Percentiles rank a stretch among this genome's conserved stretches.
phyloP scores from a whole-genome alignment of 1,284 basidiomycete species.

The Moesziomyces sp. region DNA sequence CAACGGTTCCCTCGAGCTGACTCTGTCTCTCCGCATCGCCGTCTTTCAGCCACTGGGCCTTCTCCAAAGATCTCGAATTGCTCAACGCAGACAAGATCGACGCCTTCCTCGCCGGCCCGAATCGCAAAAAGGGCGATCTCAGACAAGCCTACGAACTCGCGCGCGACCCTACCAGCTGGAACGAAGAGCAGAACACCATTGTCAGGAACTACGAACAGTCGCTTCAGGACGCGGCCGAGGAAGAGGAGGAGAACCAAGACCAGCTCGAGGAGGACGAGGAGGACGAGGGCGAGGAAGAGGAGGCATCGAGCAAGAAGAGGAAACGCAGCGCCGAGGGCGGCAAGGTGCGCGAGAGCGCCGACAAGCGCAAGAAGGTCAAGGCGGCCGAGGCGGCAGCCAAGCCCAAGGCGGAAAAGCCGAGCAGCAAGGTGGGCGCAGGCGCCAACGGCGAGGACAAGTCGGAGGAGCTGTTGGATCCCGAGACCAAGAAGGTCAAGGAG shows the following conservation, averaged over 20 bases:
- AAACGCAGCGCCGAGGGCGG: constrained; percentile 32
- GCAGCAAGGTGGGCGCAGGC: constrained; percentile 24
- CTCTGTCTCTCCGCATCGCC: constrained; percentile 9
- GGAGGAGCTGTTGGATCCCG: constrained; percentile 71
- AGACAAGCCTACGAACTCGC: constrained; percentile 84
- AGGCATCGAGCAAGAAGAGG: constrained; percentile 66
- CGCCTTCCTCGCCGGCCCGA: constrained; percentile 79
- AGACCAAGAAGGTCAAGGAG: constrained; percentile 72
- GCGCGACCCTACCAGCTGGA: constrained; percentile 76
- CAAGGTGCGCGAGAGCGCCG: constrained; percentile 45
- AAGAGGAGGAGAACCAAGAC: constrained; percentile 72
- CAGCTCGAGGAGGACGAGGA: constrained; percentile 73
- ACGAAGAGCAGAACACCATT: constrained; percentile 55
- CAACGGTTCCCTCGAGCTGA: constrained; percentile 1
- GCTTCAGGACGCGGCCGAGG: constrained; percentile 74
- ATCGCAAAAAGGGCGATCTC: constrained; percentile 80
- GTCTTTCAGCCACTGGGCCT: constrained; percentile 80
- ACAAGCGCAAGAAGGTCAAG: constrained; percentile 48
- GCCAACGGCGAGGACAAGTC: constrained; percentile 70
- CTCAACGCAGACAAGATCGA: constrained; percentile 84
- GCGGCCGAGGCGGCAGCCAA: constrained; percentile 40
- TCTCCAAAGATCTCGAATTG: constrained; percentile 81
- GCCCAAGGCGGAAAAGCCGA: constrained; percentile 32
- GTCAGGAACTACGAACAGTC: constrained; percentile 48
- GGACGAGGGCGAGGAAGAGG: constrained; percentile 75